Conservation (phyloP, 2,329 filamentous ascomycete species). For the Colletotrichum sp. region DNA sequence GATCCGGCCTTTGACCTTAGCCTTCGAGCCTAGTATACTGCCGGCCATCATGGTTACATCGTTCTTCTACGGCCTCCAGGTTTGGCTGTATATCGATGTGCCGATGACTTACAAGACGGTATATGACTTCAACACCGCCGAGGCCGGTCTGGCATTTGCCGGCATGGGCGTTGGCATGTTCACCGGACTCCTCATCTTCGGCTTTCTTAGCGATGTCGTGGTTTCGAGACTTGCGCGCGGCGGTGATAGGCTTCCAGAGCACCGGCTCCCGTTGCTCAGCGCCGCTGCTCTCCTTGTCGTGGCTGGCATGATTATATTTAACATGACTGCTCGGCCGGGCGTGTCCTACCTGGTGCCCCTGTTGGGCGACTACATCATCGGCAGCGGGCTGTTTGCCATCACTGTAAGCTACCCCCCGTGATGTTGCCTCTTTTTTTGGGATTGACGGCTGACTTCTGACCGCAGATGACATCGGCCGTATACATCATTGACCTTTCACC, state of each 20-base stretch:
- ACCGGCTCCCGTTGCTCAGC: not conserved
- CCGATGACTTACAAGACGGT: slow-evolving; percentile 6
- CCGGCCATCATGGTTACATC: not conserved
- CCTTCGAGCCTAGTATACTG: not conserved
- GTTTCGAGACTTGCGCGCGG: not conserved
- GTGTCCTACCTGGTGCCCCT: not conserved
- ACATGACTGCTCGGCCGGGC: not conserved
- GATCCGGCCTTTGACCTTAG: not conserved
- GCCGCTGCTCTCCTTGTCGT: not conserved
- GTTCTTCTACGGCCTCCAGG: slow-evolving; percentile 13
- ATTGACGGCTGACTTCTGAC: not conserved
- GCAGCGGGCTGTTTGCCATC: not conserved
- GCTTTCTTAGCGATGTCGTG: slow-evolving; percentile 1
- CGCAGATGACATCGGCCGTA: slow-evolving; percentile 5
- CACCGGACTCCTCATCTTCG: not conserved
- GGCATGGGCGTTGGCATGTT: not conserved
- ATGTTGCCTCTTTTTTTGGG: not conserved
- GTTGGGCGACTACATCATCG: not conserved
- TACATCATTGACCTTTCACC: slow-evolving; percentile 6
- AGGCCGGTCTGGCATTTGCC: not conserved
- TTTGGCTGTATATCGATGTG: slow-evolving; percentile 8
- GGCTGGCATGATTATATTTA: not conserved
- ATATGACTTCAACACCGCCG: not conserved
- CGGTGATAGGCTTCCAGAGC: not conserved
- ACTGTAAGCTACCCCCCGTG: not conserved